Base-by-base conservation (phyloP, 352 stramenopile genomes). In the Saprolegnia parasitica region DNA sequence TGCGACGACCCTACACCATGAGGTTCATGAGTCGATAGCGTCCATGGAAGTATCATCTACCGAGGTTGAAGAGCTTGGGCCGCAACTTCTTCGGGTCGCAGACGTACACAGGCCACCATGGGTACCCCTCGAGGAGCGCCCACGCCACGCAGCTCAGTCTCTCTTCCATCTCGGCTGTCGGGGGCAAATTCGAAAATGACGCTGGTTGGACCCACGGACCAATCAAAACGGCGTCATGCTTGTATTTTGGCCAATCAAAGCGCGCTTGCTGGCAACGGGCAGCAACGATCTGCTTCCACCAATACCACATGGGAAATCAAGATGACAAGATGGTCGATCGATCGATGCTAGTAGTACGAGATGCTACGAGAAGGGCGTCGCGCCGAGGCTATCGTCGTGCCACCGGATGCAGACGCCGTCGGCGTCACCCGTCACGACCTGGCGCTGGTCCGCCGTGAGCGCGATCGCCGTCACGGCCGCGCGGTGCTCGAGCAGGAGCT, bases 21-120 rank as follows among this genome's bases (percentile, higher is more conserved):
- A 49, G 8, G 42, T 49, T 49, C 42, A n/a, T 49, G 13, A n/a
- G 42, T 3, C 42, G 3, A 49, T 15, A 35, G 29, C 29, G 37
- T 24, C 16, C 40, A 47, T 45, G 20, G 21, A 64, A 72, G 67
- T 72, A 89, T 35, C 29, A 2, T 35, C 29, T 35, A 35, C 81
- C 79, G 61, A 93, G 77, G 9, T 79, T 32, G 49, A 91, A 74
- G 54, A 93, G 77, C 2, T 81, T 86, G 0, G 78, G 71, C 0
- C 86, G 86, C 57, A 95, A 78, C 76, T 90, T 91, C 42, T 73
- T 78, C 54, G 85, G 76, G 76, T 95, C 86, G 63, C 84, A 93
- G 62, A 95, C 78, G 76, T 89, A 93, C 67, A 93, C 84, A 58
- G 86, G 86, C 86, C 86, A 95, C 86, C 86, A 95, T 9, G 86